These are phyloP conservation scores for Tetrastigma voinierianum DNA, from an alignment of 164 flowering plant species.

Conservation along the genomic window DNA sequence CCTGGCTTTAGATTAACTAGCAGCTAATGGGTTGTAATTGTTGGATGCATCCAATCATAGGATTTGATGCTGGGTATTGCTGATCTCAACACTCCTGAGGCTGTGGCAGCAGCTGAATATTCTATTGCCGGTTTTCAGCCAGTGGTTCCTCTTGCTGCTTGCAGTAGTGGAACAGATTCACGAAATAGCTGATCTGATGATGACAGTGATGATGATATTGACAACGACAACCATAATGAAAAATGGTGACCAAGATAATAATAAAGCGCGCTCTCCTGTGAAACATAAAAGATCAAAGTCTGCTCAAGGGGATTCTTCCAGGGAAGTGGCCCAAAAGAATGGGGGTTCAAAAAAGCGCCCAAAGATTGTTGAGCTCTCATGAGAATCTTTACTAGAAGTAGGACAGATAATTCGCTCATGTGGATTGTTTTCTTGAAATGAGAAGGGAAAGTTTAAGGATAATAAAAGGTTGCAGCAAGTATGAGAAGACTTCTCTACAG, in stretches of 20 bases:
- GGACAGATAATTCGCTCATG: too few species aligned
- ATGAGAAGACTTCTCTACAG: too few species aligned
- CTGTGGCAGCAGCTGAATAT: constrained; percentile 86
- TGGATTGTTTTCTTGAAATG: too few species aligned
- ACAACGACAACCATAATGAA: constrained; percentile 12
- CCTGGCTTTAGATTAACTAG: background rate
- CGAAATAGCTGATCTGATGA: constrained; percentile 24
- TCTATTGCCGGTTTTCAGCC: constrained; percentile 52
- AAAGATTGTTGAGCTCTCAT: constrained; percentile 51
- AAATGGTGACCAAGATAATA: background rate
- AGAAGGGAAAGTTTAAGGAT: too few species aligned
- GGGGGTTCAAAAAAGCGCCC: constrained; percentile 30
- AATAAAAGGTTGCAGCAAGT: too few species aligned
- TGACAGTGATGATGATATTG: constrained; percentile 14
- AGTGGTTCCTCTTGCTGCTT: constrained; percentile 21
- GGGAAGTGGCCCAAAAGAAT: constrained; percentile 6
- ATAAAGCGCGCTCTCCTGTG: background rate
- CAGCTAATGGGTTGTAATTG: background rate
- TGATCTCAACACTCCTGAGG: constrained; percentile 86
- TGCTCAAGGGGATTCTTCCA: constrained; percentile 11
- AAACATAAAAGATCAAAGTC: constrained; percentile 18
- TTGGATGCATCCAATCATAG: constrained; percentile 27
- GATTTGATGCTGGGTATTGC: constrained; percentile 86
- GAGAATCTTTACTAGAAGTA: constrained; percentile 3
- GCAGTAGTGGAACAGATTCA: constrained; percentile 33